These are phyloP conservation scores for Sistotremastrum suecicum DNA, from an alignment of 768 basidiomycete species.

Conservation along the genomic window DNA sequence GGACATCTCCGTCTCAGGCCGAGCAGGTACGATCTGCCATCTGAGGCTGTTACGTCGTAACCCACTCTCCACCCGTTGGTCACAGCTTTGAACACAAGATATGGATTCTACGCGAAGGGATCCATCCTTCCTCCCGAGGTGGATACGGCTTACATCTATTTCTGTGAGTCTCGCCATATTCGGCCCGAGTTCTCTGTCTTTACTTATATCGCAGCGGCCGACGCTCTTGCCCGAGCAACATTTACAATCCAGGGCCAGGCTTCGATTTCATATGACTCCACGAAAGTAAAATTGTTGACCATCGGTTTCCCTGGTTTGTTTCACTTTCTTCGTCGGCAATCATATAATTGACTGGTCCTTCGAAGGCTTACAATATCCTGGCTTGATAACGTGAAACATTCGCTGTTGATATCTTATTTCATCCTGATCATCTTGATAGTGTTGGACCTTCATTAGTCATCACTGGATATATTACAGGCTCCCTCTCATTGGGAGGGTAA, in stretches of 20 bases:
- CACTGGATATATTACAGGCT: too few species aligned
- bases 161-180: neutral
- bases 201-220: too few species aligned
- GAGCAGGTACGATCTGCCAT: neutral
- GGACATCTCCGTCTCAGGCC: neutral
- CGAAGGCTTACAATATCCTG: too few species aligned
- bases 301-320: constrained; percentile 4
- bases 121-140: constrained; percentile 1
- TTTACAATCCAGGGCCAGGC: constrained; percentile 1
- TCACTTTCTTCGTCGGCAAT: too few species aligned
- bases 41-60: neutral
- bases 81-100: neutral
- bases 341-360: too few species aligned
- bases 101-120: constrained; percentile 2
- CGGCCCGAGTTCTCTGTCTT: too few species aligned
- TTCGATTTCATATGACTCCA: neutral
- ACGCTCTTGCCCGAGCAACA: neutral
- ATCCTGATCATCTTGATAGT: too few species aligned
- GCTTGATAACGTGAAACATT: too few species aligned
- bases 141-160: neutral
- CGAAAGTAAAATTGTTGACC: neutral
- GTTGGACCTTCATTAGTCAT: too few species aligned
- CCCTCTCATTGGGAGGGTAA: too few species aligned
- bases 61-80: neutral
- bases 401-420: too few species aligned